Evolutionary conservation across 148 eudicot species (phyloP).

Genomic region (Vaccinium darrowii): DNA sequence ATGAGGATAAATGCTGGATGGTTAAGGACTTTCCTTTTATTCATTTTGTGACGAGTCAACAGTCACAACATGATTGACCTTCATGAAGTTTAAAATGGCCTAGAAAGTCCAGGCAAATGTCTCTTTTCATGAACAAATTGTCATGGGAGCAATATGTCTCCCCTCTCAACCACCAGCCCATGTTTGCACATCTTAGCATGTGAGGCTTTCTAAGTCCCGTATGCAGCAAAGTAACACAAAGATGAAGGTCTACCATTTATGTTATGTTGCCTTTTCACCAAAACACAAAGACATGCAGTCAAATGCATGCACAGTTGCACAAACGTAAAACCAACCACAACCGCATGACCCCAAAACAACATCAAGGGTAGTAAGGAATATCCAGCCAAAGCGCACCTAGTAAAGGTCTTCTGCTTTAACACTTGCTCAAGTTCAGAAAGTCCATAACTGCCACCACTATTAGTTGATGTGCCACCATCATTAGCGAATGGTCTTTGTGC

Average conservation of each 20-base stretch:
- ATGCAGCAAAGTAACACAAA: neutral
- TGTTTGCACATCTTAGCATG: neutral
- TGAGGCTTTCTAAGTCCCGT: neutral
- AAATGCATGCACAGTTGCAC: neutral
- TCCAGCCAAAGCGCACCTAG: constrained; percentile 46
- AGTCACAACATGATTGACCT: neutral
- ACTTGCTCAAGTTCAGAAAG: constrained; percentile 77
- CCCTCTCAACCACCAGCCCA: neutral
- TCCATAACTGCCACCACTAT: constrained; percentile 28
- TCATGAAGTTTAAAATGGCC: neutral
- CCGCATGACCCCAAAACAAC: neutral
- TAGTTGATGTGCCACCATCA: constrained; percentile 20
- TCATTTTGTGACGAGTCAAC: neutral
- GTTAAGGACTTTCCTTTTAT: neutral
- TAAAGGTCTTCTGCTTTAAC: constrained; percentile 78
- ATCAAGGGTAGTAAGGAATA: neutral
- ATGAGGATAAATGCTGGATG: neutral
- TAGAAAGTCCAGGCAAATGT: neutral
- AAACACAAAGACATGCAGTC: neutral
- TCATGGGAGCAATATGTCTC: neutral
- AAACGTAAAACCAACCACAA: neutral
- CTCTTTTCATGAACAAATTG: neutral
- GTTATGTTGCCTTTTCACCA: neutral
- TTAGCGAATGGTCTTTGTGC: constrained; percentile 23
- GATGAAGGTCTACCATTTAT: neutral